Percentiles rank a stretch among this genome's conserved stretches.
Evolutionary conservation across 495 filamentous ascomycete genomes (phyloP).

Genomic region (Aspergillus ellipticus): DNA sequence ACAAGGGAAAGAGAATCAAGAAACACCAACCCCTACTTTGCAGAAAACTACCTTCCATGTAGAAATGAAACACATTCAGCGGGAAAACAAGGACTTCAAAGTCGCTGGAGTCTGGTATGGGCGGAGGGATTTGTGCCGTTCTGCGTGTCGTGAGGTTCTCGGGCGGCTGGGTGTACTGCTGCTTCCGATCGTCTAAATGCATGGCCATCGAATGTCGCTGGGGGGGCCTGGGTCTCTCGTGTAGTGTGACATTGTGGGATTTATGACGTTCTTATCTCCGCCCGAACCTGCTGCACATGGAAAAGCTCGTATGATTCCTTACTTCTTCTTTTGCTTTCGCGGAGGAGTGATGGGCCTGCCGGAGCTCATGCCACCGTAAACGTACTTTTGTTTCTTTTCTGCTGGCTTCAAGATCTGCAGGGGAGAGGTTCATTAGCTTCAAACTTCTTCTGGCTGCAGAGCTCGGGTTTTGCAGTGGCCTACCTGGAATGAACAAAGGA

Average conservation of each 20-base stretch:
- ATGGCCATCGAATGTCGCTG: slow-evolving; percentile 24
- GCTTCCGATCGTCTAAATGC: slow-evolving; percentile 22
- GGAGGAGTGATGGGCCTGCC: slow-evolving; percentile 85
- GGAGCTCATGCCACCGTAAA: slow-evolving; percentile 83
- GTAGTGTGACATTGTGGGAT: slow-evolving; percentile 16
- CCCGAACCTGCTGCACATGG: slow-evolving; percentile 91
- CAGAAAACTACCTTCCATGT: slow-evolving; percentile 24
- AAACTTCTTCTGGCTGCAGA: neutral
- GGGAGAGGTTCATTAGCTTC: neutral
- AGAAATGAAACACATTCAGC: slow-evolving; percentile 20
- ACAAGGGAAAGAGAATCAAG: slow-evolving; percentile 18
- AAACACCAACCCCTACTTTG: slow-evolving; percentile 18
- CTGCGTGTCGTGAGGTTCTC: slow-evolving; percentile 20
- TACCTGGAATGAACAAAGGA: slow-evolving; percentile 99
- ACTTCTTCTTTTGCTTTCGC: slow-evolving; percentile 86
- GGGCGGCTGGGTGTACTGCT: slow-evolving; percentile 12
- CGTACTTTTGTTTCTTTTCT: slow-evolving; percentile 99
- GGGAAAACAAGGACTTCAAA: slow-evolving; percentile 15
- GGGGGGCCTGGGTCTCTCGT: slow-evolving; percentile 18
- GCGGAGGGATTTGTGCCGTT: slow-evolving; percentile 19
- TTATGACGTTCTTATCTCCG: slow-evolving; percentile 64
- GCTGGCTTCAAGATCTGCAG: slow-evolving; percentile 94
- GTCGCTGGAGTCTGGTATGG: slow-evolving; percentile 22
- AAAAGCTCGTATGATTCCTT: slow-evolving; percentile 76
- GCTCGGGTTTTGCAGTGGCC: slow-evolving; percentile 15